Evolutionary conservation across 768 basidiomycete species (phyloP), one percentile per base, ranked within the genome.

Genomic region (Tubosaeta sp.): DNA sequence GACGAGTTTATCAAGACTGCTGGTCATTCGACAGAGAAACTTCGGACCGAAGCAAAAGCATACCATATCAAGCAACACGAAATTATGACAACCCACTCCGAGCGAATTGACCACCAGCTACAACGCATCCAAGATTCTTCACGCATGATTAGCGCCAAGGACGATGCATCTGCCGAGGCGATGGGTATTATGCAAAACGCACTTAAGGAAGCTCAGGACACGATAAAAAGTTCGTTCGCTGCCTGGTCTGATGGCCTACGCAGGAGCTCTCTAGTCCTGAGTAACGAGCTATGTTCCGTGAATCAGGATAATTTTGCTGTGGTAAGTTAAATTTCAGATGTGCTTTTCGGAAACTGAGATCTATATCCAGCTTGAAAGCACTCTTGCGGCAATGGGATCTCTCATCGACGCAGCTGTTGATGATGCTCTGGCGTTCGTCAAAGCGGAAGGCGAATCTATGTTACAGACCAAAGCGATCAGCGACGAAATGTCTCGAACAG

Each of bases 1-100:
- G 76, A 81, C 11, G 79, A 79, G 41, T 84, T 93, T 59, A 70
- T 81, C 53, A 78, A 79, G 56, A 71, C 76, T 1, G 78, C 85
- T 7, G 72, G 74, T 3, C 77, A 83, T 53, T 77, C 74, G n/a
- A 71, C 80, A 4, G 61, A 68, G 42, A 80, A 71, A 53, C 72
- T 94, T 43, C 77, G 76, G 22, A 58, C 69, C 1, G 83, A 87
- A 57, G 74, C 82, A 2, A 77, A 83, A 46, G 67, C 76, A 32
- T 81, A 85, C 59, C 75, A 82, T 25, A 61, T 70, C 5, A 78
- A 77, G 46, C 82, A 89, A 62, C 71, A 82, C 19, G 76, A 83
- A 54, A 73, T 77, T 6, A 65, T 85, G 19, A 62, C 76, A 1
- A 65, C 64, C 5, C 76, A 81, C 38, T 80, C 82, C 0, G 68